Evolutionary conservation across 106 monocot species (phyloP).

Genomic region (Dendrobium chrysotoxum): DNA sequence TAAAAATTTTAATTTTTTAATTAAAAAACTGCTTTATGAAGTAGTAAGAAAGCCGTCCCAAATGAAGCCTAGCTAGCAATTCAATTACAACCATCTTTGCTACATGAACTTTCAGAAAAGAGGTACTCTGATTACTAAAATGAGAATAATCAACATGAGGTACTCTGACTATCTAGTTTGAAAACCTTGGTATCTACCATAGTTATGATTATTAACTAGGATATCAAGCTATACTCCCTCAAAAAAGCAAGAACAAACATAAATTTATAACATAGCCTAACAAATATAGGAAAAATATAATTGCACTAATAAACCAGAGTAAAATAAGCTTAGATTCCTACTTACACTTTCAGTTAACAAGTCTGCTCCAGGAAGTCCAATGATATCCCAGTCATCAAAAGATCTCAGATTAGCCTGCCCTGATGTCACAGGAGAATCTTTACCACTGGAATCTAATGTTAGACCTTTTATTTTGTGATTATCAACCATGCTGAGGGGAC

Average conservation of each 20-base stretch:
- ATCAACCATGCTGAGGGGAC: slow-evolving; percentile 36
- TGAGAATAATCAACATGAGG: too few species aligned
- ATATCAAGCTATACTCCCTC: not conserved
- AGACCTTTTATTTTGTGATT: slow-evolving; percentile 45
- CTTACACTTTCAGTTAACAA: slow-evolving; percentile 81
- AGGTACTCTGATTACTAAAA: too few species aligned
- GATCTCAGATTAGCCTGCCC: slow-evolving; percentile 19
- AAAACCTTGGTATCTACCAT: not conserved
- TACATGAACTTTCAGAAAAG: too few species aligned
- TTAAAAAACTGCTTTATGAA: too few species aligned
- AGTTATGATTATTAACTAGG: not conserved
- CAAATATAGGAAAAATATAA: not conserved
- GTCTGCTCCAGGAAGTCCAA: slow-evolving; percentile 83
- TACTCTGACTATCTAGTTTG: not conserved
- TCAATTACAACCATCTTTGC: too few species aligned
- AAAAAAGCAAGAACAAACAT: not conserved
- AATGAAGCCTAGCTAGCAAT: too few species aligned
- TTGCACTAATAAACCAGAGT: not conserved
- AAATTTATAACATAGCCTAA: not conserved
- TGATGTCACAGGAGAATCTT: slow-evolving; percentile 26
- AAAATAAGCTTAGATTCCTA: not conserved
- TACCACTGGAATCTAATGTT: slow-evolving; percentile 22
- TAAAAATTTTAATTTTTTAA: too few species aligned
- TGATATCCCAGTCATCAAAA: slow-evolving; percentile 84
- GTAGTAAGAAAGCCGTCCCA: too few species aligned